A percentile compares a stretch with the other conserved stretches of the same genome.
Evolutionary conservation across 495 filamentous ascomycete species (phyloP).

Genomic region (Cercophora newfieldiana): DNA sequence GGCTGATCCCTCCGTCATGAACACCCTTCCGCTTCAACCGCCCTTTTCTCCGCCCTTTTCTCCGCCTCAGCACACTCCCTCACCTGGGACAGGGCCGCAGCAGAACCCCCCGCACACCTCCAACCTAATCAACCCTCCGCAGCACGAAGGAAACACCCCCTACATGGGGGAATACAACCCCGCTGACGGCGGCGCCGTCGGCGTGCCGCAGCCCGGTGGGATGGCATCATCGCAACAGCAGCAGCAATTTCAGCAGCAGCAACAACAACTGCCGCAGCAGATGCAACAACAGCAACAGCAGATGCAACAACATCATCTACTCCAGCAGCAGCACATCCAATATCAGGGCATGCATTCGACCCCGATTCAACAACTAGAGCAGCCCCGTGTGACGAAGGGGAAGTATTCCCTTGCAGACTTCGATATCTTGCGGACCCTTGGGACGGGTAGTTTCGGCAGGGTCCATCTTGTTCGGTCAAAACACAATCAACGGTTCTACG

Average conservation of each 20-base stretch:
- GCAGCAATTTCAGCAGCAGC: slow-evolving; percentile 24
- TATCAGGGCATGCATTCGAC: slow-evolving; percentile 14
- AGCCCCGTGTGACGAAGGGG: slow-evolving; percentile 80
- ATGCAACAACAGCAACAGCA: slow-evolving; percentile 28
- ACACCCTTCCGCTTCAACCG: slow-evolving; percentile 40
- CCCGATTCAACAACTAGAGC: slow-evolving; percentile 22
- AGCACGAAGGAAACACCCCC: slow-evolving; percentile 48
- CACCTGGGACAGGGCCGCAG: slow-evolving; percentile 40
- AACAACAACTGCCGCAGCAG: slow-evolving; percentile 23
- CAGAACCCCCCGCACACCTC: slow-evolving; percentile 68
- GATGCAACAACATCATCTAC: slow-evolving; percentile 15
- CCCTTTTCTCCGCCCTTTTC: slow-evolving; percentile 29
- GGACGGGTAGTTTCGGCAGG: slow-evolving; percentile 94
- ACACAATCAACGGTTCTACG: slow-evolving; percentile 97
- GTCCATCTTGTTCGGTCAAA: slow-evolving; percentile 95
- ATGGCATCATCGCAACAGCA: slow-evolving; percentile 18
- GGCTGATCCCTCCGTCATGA: slow-evolving; percentile 42
- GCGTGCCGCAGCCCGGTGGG: neutral
- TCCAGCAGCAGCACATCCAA: slow-evolving; percentile 23
- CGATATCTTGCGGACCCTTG: slow-evolving; percentile 80
- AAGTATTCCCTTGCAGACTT: slow-evolving; percentile 95
- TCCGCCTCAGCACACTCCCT: slow-evolving; percentile 30
- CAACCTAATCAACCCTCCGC: slow-evolving; percentile 67
- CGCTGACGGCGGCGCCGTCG: neutral
- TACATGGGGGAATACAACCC: slow-evolving; percentile 20